Base-by-base conservation (phyloP, 192 early-diverging fungal genomes). In the Kickxella alabastrina region DNA sequence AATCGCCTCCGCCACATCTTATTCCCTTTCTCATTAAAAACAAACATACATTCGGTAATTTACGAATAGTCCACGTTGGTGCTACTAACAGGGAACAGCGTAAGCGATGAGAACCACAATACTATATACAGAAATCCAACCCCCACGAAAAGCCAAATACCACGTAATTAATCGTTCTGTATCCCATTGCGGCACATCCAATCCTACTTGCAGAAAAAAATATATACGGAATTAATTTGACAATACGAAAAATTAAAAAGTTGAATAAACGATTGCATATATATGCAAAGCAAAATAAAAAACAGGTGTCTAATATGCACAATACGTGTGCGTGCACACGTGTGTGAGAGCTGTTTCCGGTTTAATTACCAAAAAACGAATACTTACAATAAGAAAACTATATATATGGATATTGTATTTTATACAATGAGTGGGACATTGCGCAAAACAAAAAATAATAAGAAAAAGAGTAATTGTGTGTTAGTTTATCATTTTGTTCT, bases 301-400 rank as follows among this genome's bases (percentile, higher is more conserved):
- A 26, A 44, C 25, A 26, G 25, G n/a, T 5, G 43, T 15, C 36
- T 4, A 37, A 6, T 13, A 42, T 25, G 28, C 21, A 27, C 3
- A 27, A 13, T 10, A 6, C 31, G n/a, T 31, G 6, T 6, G 3
- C 10, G 10, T 15, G 35, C 3, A 28, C 5, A 42, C 25, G 17
- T 10, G 15, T 12, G 10, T 22, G 21, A 31, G 13, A 17, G 19
- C 9, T 10, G 32, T 17, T 49, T 17, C 29, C 32, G 29, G 26
- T n/a, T n/a, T n/a, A n/a, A n/a, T n/a, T n/a, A n/a, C 28, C 27
- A 25, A 6, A 15, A 17, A 24, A 18, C 15, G 18, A 35, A 23
- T 52, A 65, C 62, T 57, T 65, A 65, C 69, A 73, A 31, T 14
- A 73, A 28, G 25, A 73, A 65, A n/a, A 66, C 58, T 68, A 68